Evolutionary conservation across 2,329 filamentous ascomycete species (phyloP).

Genomic region (Trichoderma arundinaceum): DNA sequence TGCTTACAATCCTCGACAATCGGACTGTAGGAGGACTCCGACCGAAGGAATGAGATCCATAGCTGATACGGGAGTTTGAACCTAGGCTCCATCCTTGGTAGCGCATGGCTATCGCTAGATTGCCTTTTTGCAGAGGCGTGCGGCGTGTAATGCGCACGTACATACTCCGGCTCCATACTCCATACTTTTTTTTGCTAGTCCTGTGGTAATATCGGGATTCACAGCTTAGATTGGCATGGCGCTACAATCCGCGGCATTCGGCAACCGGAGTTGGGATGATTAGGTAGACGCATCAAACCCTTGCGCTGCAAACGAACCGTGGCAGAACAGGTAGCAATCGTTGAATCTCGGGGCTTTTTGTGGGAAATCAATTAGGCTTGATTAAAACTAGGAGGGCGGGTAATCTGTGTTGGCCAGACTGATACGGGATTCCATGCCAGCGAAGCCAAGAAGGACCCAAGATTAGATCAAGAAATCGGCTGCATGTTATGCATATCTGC

Average conservation of each 20-base stretch:
- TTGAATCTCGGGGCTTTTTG: too few relatives aligned
- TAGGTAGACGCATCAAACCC: neutral
- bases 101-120: slow-evolving; percentile 8
- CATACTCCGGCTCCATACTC: neutral
- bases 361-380: too few relatives aligned
- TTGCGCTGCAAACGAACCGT: neutral
- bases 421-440: too few relatives aligned
- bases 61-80: slow-evolving; percentile 1
- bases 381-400: too few relatives aligned
- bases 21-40: slow-evolving; percentile 16
- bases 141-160: neutral
- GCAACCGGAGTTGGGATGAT: neutral
- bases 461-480: too few relatives aligned
- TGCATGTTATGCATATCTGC: too few relatives aligned
- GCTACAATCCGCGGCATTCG: slow-evolving; percentile 8
- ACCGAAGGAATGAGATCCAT: neutral
- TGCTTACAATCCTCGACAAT: neutral
- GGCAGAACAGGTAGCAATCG: neutral
- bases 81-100: neutral
- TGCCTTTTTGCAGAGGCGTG: neutral
- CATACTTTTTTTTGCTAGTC: neutral
- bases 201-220: slow-evolving; percentile 16
- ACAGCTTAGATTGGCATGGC: neutral
- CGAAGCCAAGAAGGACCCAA: too few relatives aligned
- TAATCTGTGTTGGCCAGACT: too few relatives aligned